Conservation (phyloP, 176 grass and related monocot species). For the Bothriochloa decipiens region DNA sequence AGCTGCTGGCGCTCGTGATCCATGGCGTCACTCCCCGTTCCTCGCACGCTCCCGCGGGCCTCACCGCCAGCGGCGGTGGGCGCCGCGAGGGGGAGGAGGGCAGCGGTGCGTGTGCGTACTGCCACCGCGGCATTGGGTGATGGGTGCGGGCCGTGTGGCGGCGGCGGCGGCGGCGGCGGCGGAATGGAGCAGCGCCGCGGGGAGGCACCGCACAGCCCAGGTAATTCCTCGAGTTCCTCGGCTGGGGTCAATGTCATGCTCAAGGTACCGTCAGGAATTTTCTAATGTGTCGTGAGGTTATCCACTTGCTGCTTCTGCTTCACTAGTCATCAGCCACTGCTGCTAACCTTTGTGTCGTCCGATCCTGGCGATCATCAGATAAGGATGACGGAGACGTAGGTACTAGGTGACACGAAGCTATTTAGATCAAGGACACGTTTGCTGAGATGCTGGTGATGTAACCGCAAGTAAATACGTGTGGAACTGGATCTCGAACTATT, state of each 20-base stretch:
- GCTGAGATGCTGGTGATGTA: constrained; percentile 6
- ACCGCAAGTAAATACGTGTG: constrained; percentile 18
- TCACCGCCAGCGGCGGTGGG: background rate
- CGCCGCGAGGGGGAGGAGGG: constrained; percentile 10
- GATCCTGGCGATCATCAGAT: constrained; percentile 4
- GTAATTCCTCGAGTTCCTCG: constrained; percentile 32
- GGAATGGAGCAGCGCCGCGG: constrained; percentile 45
- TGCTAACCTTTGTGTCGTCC: background rate
- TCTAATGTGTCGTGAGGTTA: background rate
- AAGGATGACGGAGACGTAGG: background rate
- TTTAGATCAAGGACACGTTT: constrained; percentile 12
- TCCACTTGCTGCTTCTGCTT: constrained; percentile 15
- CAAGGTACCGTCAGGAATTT: constrained; percentile 2
- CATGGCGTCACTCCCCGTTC: constrained; percentile 43
- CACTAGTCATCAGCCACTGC: background rate
- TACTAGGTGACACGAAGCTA: background rate
- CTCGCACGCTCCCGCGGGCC: constrained; percentile 19
- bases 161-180: constrained; percentile 7
- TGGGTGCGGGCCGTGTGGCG: background rate
- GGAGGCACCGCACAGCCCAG: constrained; percentile 43
- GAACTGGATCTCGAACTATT: background rate
- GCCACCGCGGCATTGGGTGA: constrained; percentile 27
- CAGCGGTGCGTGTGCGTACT: background rate
- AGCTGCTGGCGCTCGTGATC: constrained; percentile 27
- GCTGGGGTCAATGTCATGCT: background rate